These are phyloP conservation scores for Rhododendron henanense DNA, from an alignment of 148 eudicot genomes.

Conservation along the genomic window DNA sequence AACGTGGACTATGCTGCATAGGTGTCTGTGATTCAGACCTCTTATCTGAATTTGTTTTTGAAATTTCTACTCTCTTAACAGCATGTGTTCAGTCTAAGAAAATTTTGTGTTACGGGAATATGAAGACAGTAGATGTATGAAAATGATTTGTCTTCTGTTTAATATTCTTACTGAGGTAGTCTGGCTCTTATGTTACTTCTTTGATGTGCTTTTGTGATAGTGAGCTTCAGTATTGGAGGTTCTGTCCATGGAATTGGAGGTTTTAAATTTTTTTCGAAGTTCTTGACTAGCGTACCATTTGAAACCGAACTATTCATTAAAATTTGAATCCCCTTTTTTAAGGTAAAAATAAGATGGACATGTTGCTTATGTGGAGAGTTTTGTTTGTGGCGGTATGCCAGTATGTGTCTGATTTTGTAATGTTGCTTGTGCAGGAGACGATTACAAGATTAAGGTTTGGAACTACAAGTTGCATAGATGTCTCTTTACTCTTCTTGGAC, in stretches of 20 bases:
- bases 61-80: background rate
- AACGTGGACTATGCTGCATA: background rate
- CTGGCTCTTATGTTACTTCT: background rate
- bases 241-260: background rate
- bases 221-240: background rate
- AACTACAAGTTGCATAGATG: constrained; percentile 90
- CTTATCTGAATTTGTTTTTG: background rate
- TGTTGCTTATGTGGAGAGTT: background rate
- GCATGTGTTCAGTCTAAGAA: background rate
- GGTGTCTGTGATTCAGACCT: background rate
- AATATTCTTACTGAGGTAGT: background rate
- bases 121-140: background rate
- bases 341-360: background rate
- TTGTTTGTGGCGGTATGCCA: background rate
- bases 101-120: background rate
- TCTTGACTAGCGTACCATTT: background rate
- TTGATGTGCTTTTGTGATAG: background rate
- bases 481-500: constrained; percentile 88
- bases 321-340: background rate
- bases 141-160: background rate
- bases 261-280: background rate
- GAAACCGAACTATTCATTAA: background rate
- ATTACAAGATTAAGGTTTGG: constrained; percentile 96
- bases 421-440: constrained; percentile 65
- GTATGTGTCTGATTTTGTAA: background rate